A percentile compares a stretch with the other conserved stretches of the same genome.
These are phyloP conservation scores for Sphaerulina vaccinii DNA, from an alignment of 2,329 filamentous ascomycete species.

Conservation along the genomic window DNA sequence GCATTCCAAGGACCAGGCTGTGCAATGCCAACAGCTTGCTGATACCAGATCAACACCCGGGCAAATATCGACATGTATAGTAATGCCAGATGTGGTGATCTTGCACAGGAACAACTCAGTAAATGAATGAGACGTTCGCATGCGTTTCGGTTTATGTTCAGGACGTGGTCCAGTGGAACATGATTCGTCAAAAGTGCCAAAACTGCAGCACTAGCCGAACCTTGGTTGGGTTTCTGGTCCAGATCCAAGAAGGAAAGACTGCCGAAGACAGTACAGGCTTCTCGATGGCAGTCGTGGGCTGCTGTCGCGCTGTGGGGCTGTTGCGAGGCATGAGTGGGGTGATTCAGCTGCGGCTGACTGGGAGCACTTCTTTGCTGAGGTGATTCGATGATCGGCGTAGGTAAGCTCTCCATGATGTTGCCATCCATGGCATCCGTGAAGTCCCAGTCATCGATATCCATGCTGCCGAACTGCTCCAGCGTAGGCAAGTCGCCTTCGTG, in stretches of 20 bases:
- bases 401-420: not conserved
- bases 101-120: not conserved
- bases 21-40: not conserved
- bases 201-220: not conserved
- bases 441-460: conserved; percentile 2
- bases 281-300: conserved; percentile 1
- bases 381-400: not conserved
- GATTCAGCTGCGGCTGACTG: not conserved
- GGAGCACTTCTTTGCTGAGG: not conserved
- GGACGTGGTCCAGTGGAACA: conserved; percentile 1
- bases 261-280: not conserved
- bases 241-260: not conserved
- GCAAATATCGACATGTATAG: not conserved
- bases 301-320: not conserved
- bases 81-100: not conserved
- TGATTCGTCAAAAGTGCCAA: not conserved
- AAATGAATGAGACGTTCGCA: conserved; percentile 1
- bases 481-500: not conserved
- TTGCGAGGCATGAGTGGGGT: too few species aligned
- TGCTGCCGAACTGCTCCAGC: not conserved
- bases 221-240: not conserved
- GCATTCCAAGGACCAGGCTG: not conserved
- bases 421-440: not conserved
- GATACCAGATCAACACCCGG: not conserved
- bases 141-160: not conserved